A percentile compares a stretch with the other conserved stretches of the same genome.
phyloP scores from a whole-genome alignment of 106 monocot genomes.

The Dioscorea zingiberensis region DNA sequence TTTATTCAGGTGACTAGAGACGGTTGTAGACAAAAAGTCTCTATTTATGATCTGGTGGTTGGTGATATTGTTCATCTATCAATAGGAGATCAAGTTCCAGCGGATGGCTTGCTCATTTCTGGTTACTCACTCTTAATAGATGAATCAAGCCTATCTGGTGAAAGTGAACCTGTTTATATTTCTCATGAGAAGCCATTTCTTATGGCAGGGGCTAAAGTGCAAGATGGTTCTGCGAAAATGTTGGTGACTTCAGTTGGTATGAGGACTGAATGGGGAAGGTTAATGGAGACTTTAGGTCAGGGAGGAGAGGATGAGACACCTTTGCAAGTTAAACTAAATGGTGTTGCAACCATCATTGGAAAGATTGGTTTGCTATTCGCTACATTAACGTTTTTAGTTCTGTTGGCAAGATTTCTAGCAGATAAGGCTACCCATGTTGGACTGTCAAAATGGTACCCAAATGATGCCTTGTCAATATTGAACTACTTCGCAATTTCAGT shows the following conservation, averaged over 20 bases:
- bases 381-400: conserved; percentile 62
- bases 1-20: conserved; percentile 82
- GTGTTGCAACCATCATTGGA: conserved; percentile 94
- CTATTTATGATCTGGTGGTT: conserved; percentile 85
- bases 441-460: conserved; percentile 48
- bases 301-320: conserved; percentile 95
- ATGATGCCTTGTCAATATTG: conserved; percentile 64
- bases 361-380: conserved; percentile 92
- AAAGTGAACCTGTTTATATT: conserved; percentile 71
- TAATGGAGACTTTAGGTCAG: conserved; percentile 88
- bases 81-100: conserved; percentile 88
- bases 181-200: conserved; percentile 71
- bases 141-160: conserved; percentile 91
- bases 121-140: conserved; percentile 81
- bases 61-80: conserved; percentile 91
- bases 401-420: conserved; percentile 52
- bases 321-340: conserved; percentile 94
- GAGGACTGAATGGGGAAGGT: conserved; percentile 89
- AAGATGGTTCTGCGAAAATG: conserved; percentile 93
- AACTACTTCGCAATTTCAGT: conserved; percentile 87
- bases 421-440: conserved; percentile 35
- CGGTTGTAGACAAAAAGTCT: conserved; percentile 70
- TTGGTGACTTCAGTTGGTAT: conserved; percentile 91
- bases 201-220: conserved; percentile 87
- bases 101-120: conserved; percentile 79